Base-by-base conservation (phyloP, 805 yeast genomes). In the Yarrowia keelungensis region DNA sequence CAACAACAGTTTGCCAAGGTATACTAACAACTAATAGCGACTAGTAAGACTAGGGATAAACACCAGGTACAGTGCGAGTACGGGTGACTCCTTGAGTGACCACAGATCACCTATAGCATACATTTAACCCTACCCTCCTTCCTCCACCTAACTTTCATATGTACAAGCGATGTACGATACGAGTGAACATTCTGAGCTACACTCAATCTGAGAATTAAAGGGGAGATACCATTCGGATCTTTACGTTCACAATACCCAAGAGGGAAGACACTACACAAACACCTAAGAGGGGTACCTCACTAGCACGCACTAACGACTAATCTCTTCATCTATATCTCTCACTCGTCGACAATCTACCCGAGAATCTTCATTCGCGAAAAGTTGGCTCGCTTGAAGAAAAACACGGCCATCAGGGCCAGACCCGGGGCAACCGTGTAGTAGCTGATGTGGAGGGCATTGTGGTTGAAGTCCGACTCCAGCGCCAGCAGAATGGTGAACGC, bases 381-480 rank as follows among this genome's bases (percentile, higher is more conserved):
- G 41, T 70, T 56, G n/a, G 68, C 61, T 39, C 68, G 72, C 16
- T 36, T 43, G 35, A 58, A 46, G 15, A 67, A 45, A 8, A 69
- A 70, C 5, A 70, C 64, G 3, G 59, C 54, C 32, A 70, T 39
- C 46, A 71, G 41, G 7, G 49, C 66, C 5, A 71, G 50, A 3
- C 70, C 70, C 7, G 68, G 64, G 14, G 39, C 62, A 16, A 70
- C 64, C 3, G 69, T 45, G 35, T 32, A 51, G 47, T 69, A 61
- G 14, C 56, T 46, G 53, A 72, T 71, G 49, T 72, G 74, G 5
- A 73, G 69, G 8, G 69, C 70, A 39, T 68, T 69, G 42, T 47
- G 50, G 68, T 72, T 73, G 67, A 56, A 73, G 54, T 70, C 73
- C 8, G 74, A 68, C 32, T 71, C 69, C 42, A 71, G 46, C 1